phyloP scores from a whole-genome alignment of 2,329 filamentous ascomycete genomes.

The Leptographium procerum region DNA sequence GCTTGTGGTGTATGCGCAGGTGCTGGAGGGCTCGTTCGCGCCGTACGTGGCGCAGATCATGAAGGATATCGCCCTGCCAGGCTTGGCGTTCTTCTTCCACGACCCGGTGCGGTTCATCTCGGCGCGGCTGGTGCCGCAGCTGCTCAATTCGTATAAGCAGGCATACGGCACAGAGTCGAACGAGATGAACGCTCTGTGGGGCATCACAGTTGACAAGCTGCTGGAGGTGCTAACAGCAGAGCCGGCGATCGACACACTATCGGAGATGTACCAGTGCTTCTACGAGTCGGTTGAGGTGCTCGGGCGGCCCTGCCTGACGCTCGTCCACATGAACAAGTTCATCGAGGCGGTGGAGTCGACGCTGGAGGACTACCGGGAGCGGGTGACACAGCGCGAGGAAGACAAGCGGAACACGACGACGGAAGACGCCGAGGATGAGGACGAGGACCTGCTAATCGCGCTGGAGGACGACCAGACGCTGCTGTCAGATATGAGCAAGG shows the following conservation, averaged over 20 bases:
- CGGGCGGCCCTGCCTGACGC: conserved; percentile 69
- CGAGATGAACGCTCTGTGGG: conserved; percentile 75
- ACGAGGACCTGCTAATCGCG: conserved; percentile 75
- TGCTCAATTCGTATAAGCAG: conserved; percentile 90
- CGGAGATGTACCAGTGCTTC: conserved; percentile 99
- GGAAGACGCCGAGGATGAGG: conserved; percentile 80
- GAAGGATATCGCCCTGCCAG: conserved; percentile 90
- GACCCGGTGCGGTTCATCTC: conserved; percentile 93
- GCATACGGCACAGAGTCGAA: conserved; percentile 71
- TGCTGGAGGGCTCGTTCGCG: conserved; percentile 85
- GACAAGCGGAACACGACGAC: conserved; percentile 62
- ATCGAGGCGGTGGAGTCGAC: conserved; percentile 77
- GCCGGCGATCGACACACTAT: conserved; percentile 88
- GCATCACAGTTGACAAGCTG: conserved; percentile 74
- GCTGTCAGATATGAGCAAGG: conserved; percentile 99
- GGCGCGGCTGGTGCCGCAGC: conserved; percentile 84
- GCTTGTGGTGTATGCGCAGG: conserved; percentile 92
- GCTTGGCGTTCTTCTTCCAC: conserved; percentile 97
- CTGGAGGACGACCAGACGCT: conserved; percentile 97
- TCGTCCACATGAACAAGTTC: conserved; percentile 73
- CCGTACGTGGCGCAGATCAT: conserved; percentile 87
- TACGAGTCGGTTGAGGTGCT: conserved; percentile 96
- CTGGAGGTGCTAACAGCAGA: conserved; percentile 89
- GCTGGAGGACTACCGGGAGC: conserved; percentile 83
- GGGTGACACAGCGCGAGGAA: conserved; percentile 72